These are phyloP conservation scores for Meredithiella fracta DNA, from an alignment of 2,329 filamentous ascomycete species.

Conservation along the genomic window DNA sequence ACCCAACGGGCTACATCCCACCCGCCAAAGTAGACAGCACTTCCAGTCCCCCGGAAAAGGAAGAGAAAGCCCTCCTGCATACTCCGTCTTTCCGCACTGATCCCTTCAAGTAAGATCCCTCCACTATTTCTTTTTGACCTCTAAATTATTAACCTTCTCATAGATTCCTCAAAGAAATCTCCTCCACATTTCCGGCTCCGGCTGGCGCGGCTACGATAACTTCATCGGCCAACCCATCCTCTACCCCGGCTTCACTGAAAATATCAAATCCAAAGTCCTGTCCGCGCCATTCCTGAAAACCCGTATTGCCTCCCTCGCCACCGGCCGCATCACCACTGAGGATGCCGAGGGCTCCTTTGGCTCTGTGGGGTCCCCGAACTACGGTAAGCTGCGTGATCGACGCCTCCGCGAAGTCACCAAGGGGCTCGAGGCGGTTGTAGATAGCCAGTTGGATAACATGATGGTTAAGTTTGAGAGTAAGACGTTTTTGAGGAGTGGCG, in stretches of 20 bases:
- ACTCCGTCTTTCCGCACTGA: constrained; percentile 72
- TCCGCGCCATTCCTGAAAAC: constrained; percentile 56
- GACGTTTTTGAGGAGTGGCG: constrained; percentile 76
- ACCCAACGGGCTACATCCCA: constrained; percentile 53
- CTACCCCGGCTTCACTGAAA: constrained; percentile 79
- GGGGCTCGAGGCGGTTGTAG: constrained; percentile 63
- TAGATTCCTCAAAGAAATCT: constrained; percentile 86
- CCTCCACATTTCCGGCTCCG: constrained; percentile 83
- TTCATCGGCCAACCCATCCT: constrained; percentile 85
- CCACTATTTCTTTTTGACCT: neutral
- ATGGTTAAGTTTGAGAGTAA: constrained; percentile 99
- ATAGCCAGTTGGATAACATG: constrained; percentile 82
- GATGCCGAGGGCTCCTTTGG: constrained; percentile 38
- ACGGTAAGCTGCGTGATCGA: constrained; percentile 3
- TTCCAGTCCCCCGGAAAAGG: constrained; percentile 32
- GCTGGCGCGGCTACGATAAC: constrained; percentile 88
- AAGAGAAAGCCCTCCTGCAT: constrained; percentile 59
- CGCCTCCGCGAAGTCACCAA: constrained; percentile 25
- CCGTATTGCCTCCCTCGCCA: constrained; percentile 65
- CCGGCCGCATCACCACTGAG: constrained; percentile 59
- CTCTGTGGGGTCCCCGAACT: constrained; percentile 16
- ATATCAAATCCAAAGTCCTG: constrained; percentile 68
- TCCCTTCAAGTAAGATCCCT: constrained; percentile 35
- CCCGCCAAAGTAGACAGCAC: constrained; percentile 19
- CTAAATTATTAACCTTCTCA: neutral